phyloP scores from a whole-genome alignment of 225 moss, liverwort and hornwort species.

The Pseudoscleropodium purum region DNA sequence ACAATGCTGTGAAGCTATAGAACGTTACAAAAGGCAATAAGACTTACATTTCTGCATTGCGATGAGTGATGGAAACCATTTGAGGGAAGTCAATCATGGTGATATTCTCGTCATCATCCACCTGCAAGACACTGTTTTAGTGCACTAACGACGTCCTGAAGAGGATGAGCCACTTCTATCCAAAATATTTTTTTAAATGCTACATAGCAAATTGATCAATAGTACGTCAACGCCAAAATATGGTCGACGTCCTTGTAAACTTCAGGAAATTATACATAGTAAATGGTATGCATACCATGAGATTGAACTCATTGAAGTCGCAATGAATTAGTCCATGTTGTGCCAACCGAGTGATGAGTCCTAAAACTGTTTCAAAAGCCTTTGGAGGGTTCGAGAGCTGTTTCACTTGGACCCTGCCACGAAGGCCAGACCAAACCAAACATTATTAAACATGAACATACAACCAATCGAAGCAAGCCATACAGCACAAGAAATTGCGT shows the following conservation, averaged over 20 bases:
- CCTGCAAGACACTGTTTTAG: constrained; percentile 20
- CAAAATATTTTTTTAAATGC: neutral
- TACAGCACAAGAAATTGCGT: neutral
- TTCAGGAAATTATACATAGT: neutral
- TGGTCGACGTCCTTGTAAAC: neutral
- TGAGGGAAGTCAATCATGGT: constrained; percentile 98
- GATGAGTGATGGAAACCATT: constrained; percentile 97
- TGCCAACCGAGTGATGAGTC: constrained; percentile 70
- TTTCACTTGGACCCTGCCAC: constrained; percentile 77
- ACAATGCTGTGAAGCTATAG: neutral
- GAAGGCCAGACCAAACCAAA: neutral
- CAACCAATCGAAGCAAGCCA: neutral
- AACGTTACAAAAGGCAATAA: neutral
- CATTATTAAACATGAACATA: neutral
- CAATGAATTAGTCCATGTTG: constrained; percentile 84
- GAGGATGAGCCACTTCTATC: neutral
- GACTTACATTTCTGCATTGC: constrained; percentile 89
- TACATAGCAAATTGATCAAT: neutral
- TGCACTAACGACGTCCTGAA: neutral
- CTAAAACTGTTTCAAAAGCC: constrained; percentile 63
- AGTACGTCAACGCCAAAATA: neutral
- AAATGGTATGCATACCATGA: constrained; percentile 42
- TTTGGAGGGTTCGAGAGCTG: constrained; percentile 44
- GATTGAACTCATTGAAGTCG: constrained; percentile 88
- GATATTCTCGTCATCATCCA: constrained; percentile 76